Base-by-base conservation (phyloP, 768 basidiomycete genomes). In the Pleurotus giganteus region DNA sequence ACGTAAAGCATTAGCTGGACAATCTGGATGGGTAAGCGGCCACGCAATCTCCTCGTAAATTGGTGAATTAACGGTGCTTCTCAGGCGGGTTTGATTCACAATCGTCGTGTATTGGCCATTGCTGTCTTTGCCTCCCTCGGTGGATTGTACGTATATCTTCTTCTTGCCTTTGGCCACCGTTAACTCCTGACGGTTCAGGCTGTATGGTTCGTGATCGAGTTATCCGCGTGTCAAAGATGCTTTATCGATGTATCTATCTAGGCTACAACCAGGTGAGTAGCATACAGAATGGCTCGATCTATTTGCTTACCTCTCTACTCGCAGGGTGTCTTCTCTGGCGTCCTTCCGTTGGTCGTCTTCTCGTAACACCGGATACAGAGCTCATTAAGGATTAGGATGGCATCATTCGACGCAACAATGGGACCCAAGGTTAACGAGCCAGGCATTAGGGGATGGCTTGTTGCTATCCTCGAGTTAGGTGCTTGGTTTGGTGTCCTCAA, bases 51-150 rank as follows among this genome's bases (percentile, higher is more conserved):
- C 32, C 54, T 41, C 17, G 47, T 11, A 11, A 15, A 24, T 29
- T 46, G 41, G 36, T 44, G 55, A 28, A 32, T 23, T 29, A 41
- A 29, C 58, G 53, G 45, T 57, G 2, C 13, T 17, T 24, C 12
- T 23, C 61, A 84, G 86, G 78, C 76, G 54, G 87, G 86, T 6
- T 73, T 89, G 31, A 72, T 88, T 3, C 79, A 80, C 57, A 92
- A 92, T 65, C 74, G 80, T 43, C 77, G 74, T 60, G 72, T 88
- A 24, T 84, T 90, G 55, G 72, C 78, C 24, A 83, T 89, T 50
- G 83, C 89, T 12, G 78, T 88, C 17, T 92, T 91, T 62, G 89
- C 89, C 2, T 89, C 88, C 12, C 74, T 91, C 19, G 90, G 90
- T 65, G 88, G 89, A 62, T 68, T 92, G 77, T 85, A 71, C 62